Evolutionary conservation across 371 early-diverging fungal species (phyloP), one percentile per base, ranked within the genome.

Genomic region (Rhizomucor pusillus): DNA sequence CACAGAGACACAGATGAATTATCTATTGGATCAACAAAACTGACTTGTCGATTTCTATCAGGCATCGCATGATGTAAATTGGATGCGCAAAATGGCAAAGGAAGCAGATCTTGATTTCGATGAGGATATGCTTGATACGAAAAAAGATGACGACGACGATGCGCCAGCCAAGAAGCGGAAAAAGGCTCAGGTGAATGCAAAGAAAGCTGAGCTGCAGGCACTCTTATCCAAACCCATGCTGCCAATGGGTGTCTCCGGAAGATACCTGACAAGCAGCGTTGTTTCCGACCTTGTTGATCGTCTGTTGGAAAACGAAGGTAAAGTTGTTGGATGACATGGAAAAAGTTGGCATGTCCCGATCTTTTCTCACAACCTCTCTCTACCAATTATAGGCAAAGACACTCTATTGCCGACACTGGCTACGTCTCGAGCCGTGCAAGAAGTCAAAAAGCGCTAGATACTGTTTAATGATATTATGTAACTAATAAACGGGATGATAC

Each of bases 71-170:
- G 89, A 92, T 55, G 77, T 81, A 14, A 86, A 86, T 55, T 95
- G 96, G 96, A 79, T 90, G 73, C 72, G 82, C 53, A 90, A 91
- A 56, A 87, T 86, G 49, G 96, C 96, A 0, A 82, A 86, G 50
- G 92, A 90, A 37, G 79, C 91, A 76, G 96, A 91, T 46, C 82
- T 95, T 40, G 87, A 87, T 45, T 67, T 90, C 34, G 90, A 90
- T 62, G 89, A 91, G 53, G 88, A 90, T 24, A 64, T 74, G 34
- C 62, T 78, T 63, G 69, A 80, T n/a, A 60, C 57, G 18, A 73
- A 73, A 19, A 45, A 77, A 23, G 59, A 59, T 23, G 44, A 57
- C 7, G 29, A 29, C 7, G 29, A 29, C 29, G 29, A 29, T 7
- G 29, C 5, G 12, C 36, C 45, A 9, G 54, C 22, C 36, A 53